Base-by-base conservation (phyloP, 148 eudicot species). In the Spergularia marina region DNA sequence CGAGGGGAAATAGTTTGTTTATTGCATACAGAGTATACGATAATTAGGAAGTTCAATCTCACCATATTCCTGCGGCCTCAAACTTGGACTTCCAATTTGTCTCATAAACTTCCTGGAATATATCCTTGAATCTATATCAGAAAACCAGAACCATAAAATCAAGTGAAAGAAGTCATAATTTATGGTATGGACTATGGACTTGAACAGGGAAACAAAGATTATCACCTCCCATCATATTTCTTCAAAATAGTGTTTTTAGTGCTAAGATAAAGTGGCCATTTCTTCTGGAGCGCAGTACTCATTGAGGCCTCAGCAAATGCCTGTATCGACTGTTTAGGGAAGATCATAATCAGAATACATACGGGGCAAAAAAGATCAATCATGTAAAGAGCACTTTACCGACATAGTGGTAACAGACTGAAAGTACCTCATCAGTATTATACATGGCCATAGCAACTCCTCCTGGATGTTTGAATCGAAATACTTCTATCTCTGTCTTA, bases 221-320 rank as follows among this genome's bases (percentile, higher is more conserved):
- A 12, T 64, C 83, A 93, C 98, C 97, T 89, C 76, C 97, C 97
- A 84, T 93, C 94, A 76, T 93, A 93, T 82, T 91, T 93, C 85
- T 93, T 93, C 39, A 93, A 88, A 79, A 93, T 93, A 56, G 97
- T 93, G 81, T 93, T 93, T 83, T 93, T 93, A 53, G 98, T 93
- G 87, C 97, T 93, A 77, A 93, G 98, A 81, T 93, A 93, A 53
- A 91, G 93, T 5, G 97, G 98, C 98, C 98, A 93, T 82, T 87
- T 91, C 66, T 91, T 93, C 86, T 82, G 80, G 67, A 78, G 87
- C 71, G 98, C 98, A 68, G 84, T 82, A 80, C 65, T 89, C 98
- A 93, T 93, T 76, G 98, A 93, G 54, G 98, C 94, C 82, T 93
- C 98, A 16, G 97, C 98, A 87, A 93, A 93, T 61, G 94, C 74